Percentiles rank a stretch among this genome's conserved stretches.
These are phyloP conservation scores for Houttuynia cordata DNA, from an alignment of 164 flowering plant species.

Conservation along the genomic window DNA sequence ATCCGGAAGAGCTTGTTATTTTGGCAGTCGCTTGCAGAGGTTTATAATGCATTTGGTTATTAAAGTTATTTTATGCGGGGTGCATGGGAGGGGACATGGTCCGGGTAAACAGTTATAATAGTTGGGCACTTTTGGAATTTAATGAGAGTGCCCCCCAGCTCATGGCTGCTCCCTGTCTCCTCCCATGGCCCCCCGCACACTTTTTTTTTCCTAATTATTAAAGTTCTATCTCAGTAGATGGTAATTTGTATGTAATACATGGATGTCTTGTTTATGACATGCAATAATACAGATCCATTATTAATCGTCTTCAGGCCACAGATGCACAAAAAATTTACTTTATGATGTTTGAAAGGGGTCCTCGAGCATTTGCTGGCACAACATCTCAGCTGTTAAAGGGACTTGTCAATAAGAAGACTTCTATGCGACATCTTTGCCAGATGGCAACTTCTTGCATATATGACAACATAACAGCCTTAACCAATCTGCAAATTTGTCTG, in stretches of 20 bases:
- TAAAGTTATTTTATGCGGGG: too few species aligned
- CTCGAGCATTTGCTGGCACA: constrained; percentile 56
- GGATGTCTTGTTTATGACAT: neutral
- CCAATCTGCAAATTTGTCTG: constrained; percentile 41
- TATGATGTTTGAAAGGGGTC: constrained; percentile 87
- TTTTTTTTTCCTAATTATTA: too few species aligned
- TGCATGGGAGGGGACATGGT: too few species aligned
- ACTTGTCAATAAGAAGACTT: constrained; percentile 32
- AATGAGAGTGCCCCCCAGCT: too few species aligned
- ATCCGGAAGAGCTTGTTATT: constrained; percentile 71
- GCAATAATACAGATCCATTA: neutral
- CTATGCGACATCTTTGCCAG: constrained; percentile 35
- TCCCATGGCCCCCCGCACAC: too few species aligned
- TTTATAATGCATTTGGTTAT: constrained; percentile 13
- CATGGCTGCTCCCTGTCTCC: too few species aligned
- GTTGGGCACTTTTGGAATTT: too few species aligned
- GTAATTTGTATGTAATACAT: neutral
- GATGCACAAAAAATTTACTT: constrained; percentile 54
- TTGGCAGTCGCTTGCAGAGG: constrained; percentile 87
- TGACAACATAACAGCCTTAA: constrained; percentile 53
- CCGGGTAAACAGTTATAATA: too few species aligned
- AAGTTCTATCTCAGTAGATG: neutral
- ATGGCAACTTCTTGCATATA: constrained; percentile 52
- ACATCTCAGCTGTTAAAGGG: constrained; percentile 37
- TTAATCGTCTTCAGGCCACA: constrained; percentile 29